phyloP scores from a whole-genome alignment of 768 basidiomycete genomes.

The Calocybe gangraenosa region DNA sequence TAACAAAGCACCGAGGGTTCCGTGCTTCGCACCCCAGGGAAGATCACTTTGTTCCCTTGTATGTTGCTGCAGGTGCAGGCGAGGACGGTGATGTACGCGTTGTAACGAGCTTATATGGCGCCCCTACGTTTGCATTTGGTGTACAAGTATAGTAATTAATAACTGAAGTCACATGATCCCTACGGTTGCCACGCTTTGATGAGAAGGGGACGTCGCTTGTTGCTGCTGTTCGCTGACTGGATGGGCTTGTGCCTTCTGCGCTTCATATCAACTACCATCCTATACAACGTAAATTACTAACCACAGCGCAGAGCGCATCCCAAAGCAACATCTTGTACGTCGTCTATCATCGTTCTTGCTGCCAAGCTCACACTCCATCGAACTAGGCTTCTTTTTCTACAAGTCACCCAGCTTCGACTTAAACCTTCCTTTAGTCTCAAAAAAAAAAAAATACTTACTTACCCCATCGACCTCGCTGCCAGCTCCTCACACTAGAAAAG shows the following conservation, averaged over 20 bases:
- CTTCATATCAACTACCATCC: conserved; percentile 9
- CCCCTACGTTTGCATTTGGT: conserved; percentile 66
- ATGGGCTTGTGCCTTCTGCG: conserved; percentile 6
- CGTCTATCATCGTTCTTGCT: background rate
- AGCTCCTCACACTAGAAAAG: background rate
- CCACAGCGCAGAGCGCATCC: conserved; percentile 15
- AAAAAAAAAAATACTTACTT: too few relatives aligned
- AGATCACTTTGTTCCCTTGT: conserved; percentile 80
- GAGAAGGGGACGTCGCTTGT: conserved; percentile 9
- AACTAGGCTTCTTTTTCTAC: conserved; percentile 1
- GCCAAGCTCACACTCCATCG: background rate
- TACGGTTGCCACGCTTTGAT: conserved; percentile 15
- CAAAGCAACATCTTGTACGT: conserved; percentile 2
- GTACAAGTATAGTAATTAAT: conserved; percentile 22
- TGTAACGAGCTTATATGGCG: conserved; percentile 50
- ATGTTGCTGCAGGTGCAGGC: conserved; percentile 72
- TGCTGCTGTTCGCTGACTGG: conserved; percentile 10
- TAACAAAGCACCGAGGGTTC: conserved; percentile 60
- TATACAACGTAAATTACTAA: conserved; percentile 5
- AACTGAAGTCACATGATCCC: conserved; percentile 11
- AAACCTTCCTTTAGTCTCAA: background rate
- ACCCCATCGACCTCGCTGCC: conserved; percentile 2
- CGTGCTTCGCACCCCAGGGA: conserved; percentile 67
- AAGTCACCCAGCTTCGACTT: background rate
- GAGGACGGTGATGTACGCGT: conserved; percentile 48